These are phyloP conservation scores for Monoraphidium neglectum DNA, from an alignment of 139 green algal genomes.

Conservation along the genomic window DNA sequence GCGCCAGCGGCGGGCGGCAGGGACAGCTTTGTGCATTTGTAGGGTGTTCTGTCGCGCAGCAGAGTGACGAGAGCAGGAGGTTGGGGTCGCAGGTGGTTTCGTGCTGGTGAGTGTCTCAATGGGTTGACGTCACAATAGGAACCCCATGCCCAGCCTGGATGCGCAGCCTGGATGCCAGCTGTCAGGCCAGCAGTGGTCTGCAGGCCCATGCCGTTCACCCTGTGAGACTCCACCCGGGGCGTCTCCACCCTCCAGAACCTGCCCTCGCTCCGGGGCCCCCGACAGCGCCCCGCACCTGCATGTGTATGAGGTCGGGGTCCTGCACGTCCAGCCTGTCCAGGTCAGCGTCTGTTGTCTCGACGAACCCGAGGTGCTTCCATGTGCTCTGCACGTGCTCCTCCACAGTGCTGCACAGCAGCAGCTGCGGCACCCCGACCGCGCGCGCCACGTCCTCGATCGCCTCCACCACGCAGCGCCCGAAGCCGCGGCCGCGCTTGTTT, in stretches of 20 bases:
- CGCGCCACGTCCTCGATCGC: slow-evolving; percentile 79
- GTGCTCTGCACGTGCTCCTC: slow-evolving; percentile 63
- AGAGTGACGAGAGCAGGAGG: too few species aligned
- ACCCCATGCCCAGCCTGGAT: too few species aligned
- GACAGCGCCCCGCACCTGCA: too few species aligned
- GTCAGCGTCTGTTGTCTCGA: slow-evolving; percentile 65
- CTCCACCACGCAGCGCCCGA: slow-evolving; percentile 86
- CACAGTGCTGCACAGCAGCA: slow-evolving; percentile 69
- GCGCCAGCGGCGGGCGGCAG: slow-evolving; percentile 40
- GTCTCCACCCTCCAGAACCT: too few species aligned
- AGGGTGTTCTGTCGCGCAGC: slow-evolving; percentile 55
- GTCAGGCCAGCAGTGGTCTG: too few species aligned
- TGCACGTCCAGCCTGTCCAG: slow-evolving; percentile 74
- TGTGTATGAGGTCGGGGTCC: slow-evolving; percentile 85
- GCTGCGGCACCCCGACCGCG: slow-evolving; percentile 41
- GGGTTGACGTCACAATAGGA: too few species aligned
- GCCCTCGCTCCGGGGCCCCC: too few species aligned
- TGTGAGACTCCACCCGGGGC: too few species aligned
- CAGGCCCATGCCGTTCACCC: too few species aligned
- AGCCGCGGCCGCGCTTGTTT: slow-evolving; percentile 69
- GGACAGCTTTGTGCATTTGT: slow-evolving; percentile 86
- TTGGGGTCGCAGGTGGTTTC: too few species aligned
- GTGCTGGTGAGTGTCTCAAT: too few species aligned
- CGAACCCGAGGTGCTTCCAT: slow-evolving; percentile 87
- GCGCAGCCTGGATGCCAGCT: too few species aligned